Base-by-base conservation (phyloP, 495 filamentous ascomycete species). In the Cercophora newfieldiana region DNA sequence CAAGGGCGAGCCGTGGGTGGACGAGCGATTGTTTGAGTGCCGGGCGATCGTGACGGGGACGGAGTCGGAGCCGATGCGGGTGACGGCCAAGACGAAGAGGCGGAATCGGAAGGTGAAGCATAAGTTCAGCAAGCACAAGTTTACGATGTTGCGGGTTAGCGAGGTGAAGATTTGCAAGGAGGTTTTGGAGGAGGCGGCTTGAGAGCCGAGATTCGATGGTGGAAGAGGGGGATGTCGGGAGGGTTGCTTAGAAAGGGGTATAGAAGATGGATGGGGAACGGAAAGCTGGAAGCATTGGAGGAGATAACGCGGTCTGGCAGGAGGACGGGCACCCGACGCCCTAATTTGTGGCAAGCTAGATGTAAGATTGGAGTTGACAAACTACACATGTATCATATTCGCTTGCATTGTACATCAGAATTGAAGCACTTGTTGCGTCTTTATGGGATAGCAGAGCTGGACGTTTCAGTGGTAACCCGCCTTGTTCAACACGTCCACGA, bases 41-140 rank as follows among this genome's bases (percentile, higher is more conserved):
- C 85, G 94, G 56, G 91, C 93, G 2, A 84, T 87, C 47, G 92
- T 98, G n/a, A 83, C 93, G 62, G 93, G 91, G 10, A 87, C 90
- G 29, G 96, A 98, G 78, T 79, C 84, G 31, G 95, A 98, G 84
- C 96, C 96, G 51, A 76, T 97, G 84, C 81, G 92, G 64, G 75
- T 91, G 63, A 90, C 91, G 81, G 86, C 93, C 83, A 98, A 98
- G 90, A 98, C 90, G 72, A 97, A 97, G 87, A 78, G 88, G 78
- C 88, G 95, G 81, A 86, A 89, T 73, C 82, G 96, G 73, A 87
- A 88, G 71, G 83, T 87, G 12, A 90, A 88, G 82, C 82, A 74
- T 44, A 88, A 93, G 18, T 85, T 78, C 76, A 97, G 91, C 80
- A 96, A 98, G 85, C 91, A 96, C 72, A 81, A 83, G 72, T 94